Evolutionary conservation across 2,329 filamentous ascomycete species (phyloP).

Genomic region (Zymoseptoria passerinii): DNA sequence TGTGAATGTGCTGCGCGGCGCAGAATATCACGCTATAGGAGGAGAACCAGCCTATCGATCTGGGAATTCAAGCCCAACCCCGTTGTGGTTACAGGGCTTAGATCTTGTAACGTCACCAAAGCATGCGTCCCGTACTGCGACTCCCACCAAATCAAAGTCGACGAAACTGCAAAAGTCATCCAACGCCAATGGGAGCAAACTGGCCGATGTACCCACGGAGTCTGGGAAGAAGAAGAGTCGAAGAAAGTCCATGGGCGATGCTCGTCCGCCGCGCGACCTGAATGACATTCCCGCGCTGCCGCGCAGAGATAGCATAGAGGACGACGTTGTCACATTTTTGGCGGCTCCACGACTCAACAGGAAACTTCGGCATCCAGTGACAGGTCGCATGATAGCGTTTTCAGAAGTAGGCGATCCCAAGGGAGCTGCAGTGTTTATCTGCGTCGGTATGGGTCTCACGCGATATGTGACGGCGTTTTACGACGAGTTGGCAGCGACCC

Average conservation of each 20-base stretch:
- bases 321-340: slow-evolving; percentile 78
- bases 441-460: slow-evolving; percentile 94
- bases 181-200: slow-evolving; percentile 7
- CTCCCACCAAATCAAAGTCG: slow-evolving; percentile 1
- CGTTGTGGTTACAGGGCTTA: slow-evolving; percentile 5
- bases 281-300: slow-evolving; percentile 26
- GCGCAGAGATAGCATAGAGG: slow-evolving; percentile 79
- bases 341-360: slow-evolving; percentile 77
- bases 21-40: slow-evolving; percentile 3
- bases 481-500: slow-evolving; percentile 81
- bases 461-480: slow-evolving; percentile 96
- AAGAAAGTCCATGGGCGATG: slow-evolving; percentile 29
- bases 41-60: background rate
- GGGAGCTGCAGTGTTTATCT: slow-evolving; percentile 89
- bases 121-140: background rate
- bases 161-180: slow-evolving; percentile 12
- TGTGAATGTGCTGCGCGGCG: slow-evolving; percentile 19
- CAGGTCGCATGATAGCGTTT: slow-evolving; percentile 82
- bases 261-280: slow-evolving; percentile 31
- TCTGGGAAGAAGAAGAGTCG: slow-evolving; percentile 21
- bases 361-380: slow-evolving; percentile 77
- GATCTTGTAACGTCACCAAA: slow-evolving; percentile 8
- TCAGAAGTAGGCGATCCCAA: slow-evolving; percentile 92
- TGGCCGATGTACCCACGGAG: slow-evolving; percentile 23
- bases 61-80: background rate